Evolutionary conservation across 2,329 filamentous ascomycete genomes (phyloP).

Genomic region (Arthrobotrys musiformis): DNA sequence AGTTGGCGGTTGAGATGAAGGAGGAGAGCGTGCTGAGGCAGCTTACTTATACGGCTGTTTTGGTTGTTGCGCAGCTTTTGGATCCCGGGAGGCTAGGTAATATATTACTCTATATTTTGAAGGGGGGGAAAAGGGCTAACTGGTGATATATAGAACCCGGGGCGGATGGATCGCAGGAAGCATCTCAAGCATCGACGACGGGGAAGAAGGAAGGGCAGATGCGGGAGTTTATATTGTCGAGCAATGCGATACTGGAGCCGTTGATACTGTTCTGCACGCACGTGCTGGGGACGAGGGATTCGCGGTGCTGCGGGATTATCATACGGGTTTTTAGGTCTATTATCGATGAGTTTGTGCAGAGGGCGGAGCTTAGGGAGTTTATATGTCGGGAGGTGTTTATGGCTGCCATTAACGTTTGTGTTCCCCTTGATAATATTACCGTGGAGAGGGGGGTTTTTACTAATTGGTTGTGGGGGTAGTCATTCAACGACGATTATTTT

Average conservation of each 20-base stretch:
- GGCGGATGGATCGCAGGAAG: conserved; percentile 35
- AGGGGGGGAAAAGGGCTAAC: neutral
- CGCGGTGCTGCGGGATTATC: conserved; percentile 85
- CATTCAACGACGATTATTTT: conserved; percentile 94
- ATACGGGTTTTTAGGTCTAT: conserved; percentile 87
- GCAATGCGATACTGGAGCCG: conserved; percentile 82
- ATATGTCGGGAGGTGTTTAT: conserved; percentile 89
- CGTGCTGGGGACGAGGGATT: conserved; percentile 87
- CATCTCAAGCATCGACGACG: conserved; percentile 32
- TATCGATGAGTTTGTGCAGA: conserved; percentile 76
- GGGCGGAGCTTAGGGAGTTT: conserved; percentile 77
- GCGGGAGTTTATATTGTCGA: conserved; percentile 82
- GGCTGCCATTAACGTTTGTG: conserved; percentile 69
- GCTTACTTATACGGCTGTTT: conserved; percentile 88
- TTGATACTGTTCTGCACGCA: conserved; percentile 92
- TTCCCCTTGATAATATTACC: conserved; percentile 6
- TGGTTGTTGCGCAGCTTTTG: conserved; percentile 88
- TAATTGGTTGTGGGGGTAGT: conserved; percentile 62
- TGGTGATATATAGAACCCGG: conserved; percentile 22
- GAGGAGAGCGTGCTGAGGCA: conserved; percentile 93
- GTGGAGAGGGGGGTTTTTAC: neutral
- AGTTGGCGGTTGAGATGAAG: conserved; percentile 96
- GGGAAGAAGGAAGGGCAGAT: conserved; percentile 64
- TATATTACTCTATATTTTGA: conserved; percentile 63
- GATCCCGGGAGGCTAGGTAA: conserved; percentile 74